These are phyloP conservation scores for Cyclocybe aegerita DNA, from an alignment of 768 basidiomycete genomes.

Conservation along the genomic window DNA sequence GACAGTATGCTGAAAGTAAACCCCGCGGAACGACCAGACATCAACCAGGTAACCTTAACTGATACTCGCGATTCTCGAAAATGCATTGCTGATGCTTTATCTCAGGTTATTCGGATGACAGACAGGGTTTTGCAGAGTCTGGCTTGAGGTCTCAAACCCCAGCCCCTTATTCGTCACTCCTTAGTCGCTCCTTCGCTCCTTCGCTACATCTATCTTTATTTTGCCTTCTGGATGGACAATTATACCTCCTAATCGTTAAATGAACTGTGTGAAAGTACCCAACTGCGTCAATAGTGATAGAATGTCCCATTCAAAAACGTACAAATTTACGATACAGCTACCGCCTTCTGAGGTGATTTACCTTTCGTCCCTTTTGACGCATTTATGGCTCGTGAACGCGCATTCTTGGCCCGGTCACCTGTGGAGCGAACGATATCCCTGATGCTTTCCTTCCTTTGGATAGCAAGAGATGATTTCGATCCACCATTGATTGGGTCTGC, in stretches of 20 bases:
- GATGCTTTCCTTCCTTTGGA: conserved; percentile 16
- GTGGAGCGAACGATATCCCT: conserved; percentile 36
- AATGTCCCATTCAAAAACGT: no score
- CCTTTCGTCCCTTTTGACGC: conserved; percentile 12
- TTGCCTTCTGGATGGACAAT: background rate
- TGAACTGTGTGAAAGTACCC: no score
- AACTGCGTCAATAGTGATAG: no score
- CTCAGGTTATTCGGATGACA: conserved; percentile 65
- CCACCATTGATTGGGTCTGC: background rate
- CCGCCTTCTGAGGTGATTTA: background rate
- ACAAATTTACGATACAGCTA: background rate
- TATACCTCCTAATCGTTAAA: no score
- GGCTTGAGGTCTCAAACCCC: conserved; percentile 29
- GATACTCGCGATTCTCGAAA: no score
- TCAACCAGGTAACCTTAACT: conserved; percentile 60
- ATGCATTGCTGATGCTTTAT: background rate
- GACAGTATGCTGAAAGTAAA: conserved; percentile 84
- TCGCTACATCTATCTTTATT: background rate
- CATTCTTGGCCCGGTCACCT: conserved; percentile 34
- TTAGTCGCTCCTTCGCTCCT: background rate
- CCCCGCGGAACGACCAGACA: conserved; percentile 80
- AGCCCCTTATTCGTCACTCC: background rate
- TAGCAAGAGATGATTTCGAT: background rate
- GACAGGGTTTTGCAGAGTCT: conserved; percentile 63
- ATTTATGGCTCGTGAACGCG: conserved; percentile 28